phyloP scores from a whole-genome alignment of 2,329 filamentous ascomycete species.

The Cladophialophora chaetospira region DNA sequence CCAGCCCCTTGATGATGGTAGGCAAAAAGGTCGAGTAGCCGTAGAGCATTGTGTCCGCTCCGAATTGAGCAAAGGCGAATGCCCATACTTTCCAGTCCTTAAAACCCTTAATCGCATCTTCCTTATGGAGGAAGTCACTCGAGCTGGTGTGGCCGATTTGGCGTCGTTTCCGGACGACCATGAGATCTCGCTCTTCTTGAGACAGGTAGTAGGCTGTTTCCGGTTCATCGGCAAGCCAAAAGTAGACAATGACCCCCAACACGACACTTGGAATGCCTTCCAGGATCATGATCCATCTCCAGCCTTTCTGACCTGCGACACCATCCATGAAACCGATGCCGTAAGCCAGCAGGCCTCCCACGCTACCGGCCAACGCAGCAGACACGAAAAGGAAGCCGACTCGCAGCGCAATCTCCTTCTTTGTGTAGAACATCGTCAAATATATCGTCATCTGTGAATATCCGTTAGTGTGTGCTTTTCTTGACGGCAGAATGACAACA shows the following conservation, averaged over 20 bases:
- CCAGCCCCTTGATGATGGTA: constrained; percentile 73
- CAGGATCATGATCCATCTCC: constrained; percentile 58
- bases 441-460: constrained; percentile 54
- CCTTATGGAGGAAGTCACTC: constrained; percentile 58
- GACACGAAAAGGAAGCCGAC: constrained; percentile 50
- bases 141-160: constrained; percentile 54
- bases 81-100: constrained; percentile 75
- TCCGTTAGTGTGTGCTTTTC: constrained; percentile 6
- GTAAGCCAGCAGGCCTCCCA: constrained; percentile 55
- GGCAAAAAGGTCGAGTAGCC: constrained; percentile 77
- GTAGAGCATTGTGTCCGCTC: constrained; percentile 75
- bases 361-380: constrained; percentile 54
- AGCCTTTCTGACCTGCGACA: constrained; percentile 48
- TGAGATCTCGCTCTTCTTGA: constrained; percentile 55
- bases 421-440: constrained; percentile 50
- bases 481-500: background rate
- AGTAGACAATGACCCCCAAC: constrained; percentile 46
- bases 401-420: constrained; percentile 46
- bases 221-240: constrained; percentile 50
- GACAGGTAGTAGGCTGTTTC: constrained; percentile 48
- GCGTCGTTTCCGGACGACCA: constrained; percentile 52
- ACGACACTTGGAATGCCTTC: constrained; percentile 52
- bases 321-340: constrained; percentile 57
- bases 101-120: constrained; percentile 67
- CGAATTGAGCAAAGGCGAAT: constrained; percentile 71